Evolutionary conservation across 495 filamentous ascomycete species (phyloP).

Genomic region (Penicillium cinerascens): DNA sequence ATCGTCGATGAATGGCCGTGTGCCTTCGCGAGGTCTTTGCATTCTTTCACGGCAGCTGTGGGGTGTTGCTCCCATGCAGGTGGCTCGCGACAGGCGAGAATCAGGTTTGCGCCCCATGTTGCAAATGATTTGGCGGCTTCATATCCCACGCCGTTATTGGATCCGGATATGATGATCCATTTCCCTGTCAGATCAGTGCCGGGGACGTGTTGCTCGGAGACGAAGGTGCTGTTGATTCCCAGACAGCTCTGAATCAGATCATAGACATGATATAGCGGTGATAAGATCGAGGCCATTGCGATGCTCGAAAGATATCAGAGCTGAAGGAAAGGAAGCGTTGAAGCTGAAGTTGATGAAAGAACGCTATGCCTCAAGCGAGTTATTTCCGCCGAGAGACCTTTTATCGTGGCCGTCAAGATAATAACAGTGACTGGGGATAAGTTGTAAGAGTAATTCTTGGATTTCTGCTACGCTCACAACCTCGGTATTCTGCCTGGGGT

Average conservation of each 20-base stretch:
- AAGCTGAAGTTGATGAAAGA: background rate
- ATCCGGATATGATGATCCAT: constrained; percentile 34
- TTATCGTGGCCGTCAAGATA: background rate
- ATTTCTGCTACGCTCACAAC: background rate
- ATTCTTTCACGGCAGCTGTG: constrained; percentile 13
- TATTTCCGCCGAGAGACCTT: background rate
- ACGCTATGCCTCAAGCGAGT: background rate
- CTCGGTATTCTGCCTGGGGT: background rate
- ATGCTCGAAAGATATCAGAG: background rate
- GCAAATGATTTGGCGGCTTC: constrained; percentile 28
- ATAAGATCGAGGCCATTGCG: background rate
- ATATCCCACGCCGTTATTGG: constrained; percentile 33
- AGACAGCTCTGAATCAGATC: background rate
- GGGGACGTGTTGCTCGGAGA: constrained; percentile 14
- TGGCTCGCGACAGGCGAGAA: constrained; percentile 29
- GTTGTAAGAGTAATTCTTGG: background rate
- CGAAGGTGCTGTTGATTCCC: constrained; percentile 11
- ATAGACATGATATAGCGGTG: background rate
- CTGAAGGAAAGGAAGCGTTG: background rate
- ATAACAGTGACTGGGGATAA: background rate
- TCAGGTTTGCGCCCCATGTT: constrained; percentile 24
- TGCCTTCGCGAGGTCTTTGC: constrained; percentile 7
- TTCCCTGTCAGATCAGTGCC: constrained; percentile 18
- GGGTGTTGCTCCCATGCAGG: constrained; percentile 23
- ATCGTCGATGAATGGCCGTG: constrained; percentile 27